A percentile compares a stretch with the other conserved stretches of the same genome.
These are phyloP conservation scores for Aspergillus glaucus DNA, from an alignment of 2,329 filamentous ascomycete species.

Conservation along the genomic window DNA sequence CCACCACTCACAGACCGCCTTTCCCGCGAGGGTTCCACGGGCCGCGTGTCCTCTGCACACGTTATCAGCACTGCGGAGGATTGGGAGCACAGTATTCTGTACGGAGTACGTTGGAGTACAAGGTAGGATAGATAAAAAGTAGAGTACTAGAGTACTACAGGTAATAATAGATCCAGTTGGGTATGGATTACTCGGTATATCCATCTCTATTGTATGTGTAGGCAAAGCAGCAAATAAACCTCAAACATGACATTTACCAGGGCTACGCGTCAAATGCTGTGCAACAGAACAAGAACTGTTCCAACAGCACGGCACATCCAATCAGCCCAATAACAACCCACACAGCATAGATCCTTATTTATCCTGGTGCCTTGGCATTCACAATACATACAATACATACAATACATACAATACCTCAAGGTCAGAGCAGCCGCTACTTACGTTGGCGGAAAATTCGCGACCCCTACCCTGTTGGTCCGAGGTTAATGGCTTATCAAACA, in stretches of 20 bases:
- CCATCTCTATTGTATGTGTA: too few relatives aligned
- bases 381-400: not conserved
- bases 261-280: too few relatives aligned
- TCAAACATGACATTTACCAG: too few relatives aligned
- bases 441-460: not conserved
- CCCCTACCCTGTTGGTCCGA: not conserved
- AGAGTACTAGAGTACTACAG: too few relatives aligned
- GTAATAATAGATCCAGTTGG: too few relatives aligned
- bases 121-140: not conserved
- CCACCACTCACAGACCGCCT: conserved; percentile 2
- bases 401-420: not conserved
- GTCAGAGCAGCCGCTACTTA: not conserved
- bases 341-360: not conserved
- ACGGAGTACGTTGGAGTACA: not conserved
- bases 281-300: not conserved
- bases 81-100: not conserved
- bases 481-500: too few relatives aligned
- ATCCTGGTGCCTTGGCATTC: not conserved
- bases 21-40: conserved; percentile 10
- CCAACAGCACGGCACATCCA: not conserved
- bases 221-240: not conserved
- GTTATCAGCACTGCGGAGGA: not conserved
- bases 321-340: too few relatives aligned
- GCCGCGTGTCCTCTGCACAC: conserved; percentile 17
- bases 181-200: too few relatives aligned